Conservation (phyloP, 805 yeast species). For the Yarrowia sp. region DNA sequence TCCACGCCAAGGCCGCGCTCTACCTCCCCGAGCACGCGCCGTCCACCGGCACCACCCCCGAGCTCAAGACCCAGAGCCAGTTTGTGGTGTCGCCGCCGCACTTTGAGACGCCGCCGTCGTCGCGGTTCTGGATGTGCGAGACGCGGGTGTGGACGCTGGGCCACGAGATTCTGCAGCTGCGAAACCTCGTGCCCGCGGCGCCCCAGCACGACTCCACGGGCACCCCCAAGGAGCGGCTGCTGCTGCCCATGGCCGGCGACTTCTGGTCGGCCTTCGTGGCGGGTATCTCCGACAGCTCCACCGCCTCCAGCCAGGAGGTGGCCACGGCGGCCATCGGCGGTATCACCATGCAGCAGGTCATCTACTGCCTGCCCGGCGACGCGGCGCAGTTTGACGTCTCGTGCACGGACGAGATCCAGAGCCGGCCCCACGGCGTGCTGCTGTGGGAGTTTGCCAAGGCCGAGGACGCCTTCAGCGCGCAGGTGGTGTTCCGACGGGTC, state of each 20-base stretch:
- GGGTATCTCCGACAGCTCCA: slow-evolving; percentile 44
- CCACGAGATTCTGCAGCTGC: slow-evolving; percentile 46
- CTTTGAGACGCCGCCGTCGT: slow-evolving; percentile 28
- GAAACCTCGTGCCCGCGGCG: slow-evolving; percentile 44
- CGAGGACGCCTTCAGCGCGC: slow-evolving; percentile 49
- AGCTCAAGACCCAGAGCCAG: slow-evolving; percentile 38
- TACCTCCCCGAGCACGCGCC: slow-evolving; percentile 41
- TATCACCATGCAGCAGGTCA: slow-evolving; percentile 31
- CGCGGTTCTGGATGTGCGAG: slow-evolving; percentile 46
- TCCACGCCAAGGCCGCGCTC: slow-evolving; percentile 48
- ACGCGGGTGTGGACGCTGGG: slow-evolving; percentile 50
- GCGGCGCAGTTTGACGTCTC: slow-evolving; percentile 30
- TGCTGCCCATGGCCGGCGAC: slow-evolving; percentile 51
- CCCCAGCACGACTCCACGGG: slow-evolving; percentile 42
- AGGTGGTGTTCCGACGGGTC: slow-evolving; percentile 50
- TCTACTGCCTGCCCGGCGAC: slow-evolving; percentile 35
- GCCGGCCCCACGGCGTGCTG: slow-evolving; percentile 47
- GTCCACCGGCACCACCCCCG: slow-evolving; percentile 12
- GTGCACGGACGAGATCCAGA: slow-evolving; percentile 29
- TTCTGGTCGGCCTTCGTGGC: slow-evolving; percentile 52
- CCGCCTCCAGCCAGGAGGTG: slow-evolving; percentile 22
- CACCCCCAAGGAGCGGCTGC: slow-evolving; percentile 48
- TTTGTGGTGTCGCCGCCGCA: slow-evolving; percentile 34
- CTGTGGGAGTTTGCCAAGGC: slow-evolving; percentile 51
- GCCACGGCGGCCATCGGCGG: slow-evolving; percentile 36